Evolutionary conservation across 805 yeast genomes (phyloP).

Genomic region (Lipomyces starkeyi): DNA sequence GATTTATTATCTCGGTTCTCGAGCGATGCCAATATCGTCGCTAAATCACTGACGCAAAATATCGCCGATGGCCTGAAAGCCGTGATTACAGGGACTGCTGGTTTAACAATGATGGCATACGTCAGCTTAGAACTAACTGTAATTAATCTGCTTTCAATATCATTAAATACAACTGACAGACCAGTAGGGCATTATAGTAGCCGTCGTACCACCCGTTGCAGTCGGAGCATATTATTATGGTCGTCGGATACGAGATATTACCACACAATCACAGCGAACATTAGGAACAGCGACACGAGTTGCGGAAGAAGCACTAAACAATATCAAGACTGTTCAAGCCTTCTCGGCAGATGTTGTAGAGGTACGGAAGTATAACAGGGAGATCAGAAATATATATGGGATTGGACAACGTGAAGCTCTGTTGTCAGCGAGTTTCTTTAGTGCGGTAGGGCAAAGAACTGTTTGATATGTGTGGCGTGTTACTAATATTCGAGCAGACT

Average conservation of each 20-base stretch:
- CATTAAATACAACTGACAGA: background rate
- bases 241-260: conserved; percentile 70
- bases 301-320: conserved; percentile 87
- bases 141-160: conserved; percentile 35
- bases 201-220: conserved; percentile 82
- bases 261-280: conserved; percentile 78
- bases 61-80: conserved; percentile 89
- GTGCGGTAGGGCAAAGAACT: conserved; percentile 48
- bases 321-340: conserved; percentile 84
- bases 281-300: conserved; percentile 86
- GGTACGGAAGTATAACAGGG: conserved; percentile 73
- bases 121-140: conserved; percentile 84
- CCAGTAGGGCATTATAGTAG: conserved; percentile 61
- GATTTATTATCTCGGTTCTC: conserved; percentile 88
- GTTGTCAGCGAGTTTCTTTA: conserved; percentile 67
- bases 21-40: conserved; percentile 85
- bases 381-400: conserved; percentile 66
- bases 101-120: conserved; percentile 87
- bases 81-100: conserved; percentile 78
- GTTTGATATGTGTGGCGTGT: conserved; percentile 46
- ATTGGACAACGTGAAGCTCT: conserved; percentile 81
- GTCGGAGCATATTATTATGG: conserved; percentile 85
- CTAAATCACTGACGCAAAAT: conserved; percentile 85
- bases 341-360: conserved; percentile 85
- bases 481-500: conserved; percentile 68